Base-by-base conservation (phyloP, 108 stramenopile genomes). In the Bacterosira constricta region DNA sequence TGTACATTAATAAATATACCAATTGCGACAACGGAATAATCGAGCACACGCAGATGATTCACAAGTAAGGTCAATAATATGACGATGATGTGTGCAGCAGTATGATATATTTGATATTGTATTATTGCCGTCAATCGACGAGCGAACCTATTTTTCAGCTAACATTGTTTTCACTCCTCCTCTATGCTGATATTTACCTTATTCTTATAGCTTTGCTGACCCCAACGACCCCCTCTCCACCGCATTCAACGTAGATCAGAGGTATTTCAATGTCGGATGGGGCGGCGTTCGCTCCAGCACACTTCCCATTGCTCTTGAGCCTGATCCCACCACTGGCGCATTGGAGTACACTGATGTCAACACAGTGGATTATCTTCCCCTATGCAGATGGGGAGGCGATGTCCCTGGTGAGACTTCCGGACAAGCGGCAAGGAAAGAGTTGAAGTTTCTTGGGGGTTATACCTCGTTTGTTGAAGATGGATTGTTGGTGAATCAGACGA, bases 1-100 rank as follows among this genome's bases (percentile, higher is more conserved):
- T 74, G 15, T 58, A 46, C 27, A 42, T 74, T 38, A 74, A 74
- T 35, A 67, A 44, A 31, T 74, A 69, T 23, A 59, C 55, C n/a
- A 59, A 74, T 39, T 74, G 73, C 44, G 36, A 55, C 0, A 37
- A 45, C 13, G 73, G 73, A 13, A 36, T 74, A 21, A 74, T 74
- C 35, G 73, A 74, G 54, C 62, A 64, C 13, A 69, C 56, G 1
- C 54, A 67, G 13, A 36, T 64, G 61, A 47, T 74, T 12, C 66
- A 74, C 35, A 74, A 74, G 54, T 67, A 31, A 60, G 73, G 46
- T 60, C 21, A 56, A 29, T 18, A 29, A 6, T 3, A 21, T 30
- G 17, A 17, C 2, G 27, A 13, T 4, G 41, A 8, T 42, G 6
- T 9, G 8, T 42, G 12, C 8, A n/a, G 12, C 12, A 42, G 12